Base-by-base conservation (phyloP, 2,329 filamentous ascomycete genomes). In the Arthrobotrys conoides region DNA sequence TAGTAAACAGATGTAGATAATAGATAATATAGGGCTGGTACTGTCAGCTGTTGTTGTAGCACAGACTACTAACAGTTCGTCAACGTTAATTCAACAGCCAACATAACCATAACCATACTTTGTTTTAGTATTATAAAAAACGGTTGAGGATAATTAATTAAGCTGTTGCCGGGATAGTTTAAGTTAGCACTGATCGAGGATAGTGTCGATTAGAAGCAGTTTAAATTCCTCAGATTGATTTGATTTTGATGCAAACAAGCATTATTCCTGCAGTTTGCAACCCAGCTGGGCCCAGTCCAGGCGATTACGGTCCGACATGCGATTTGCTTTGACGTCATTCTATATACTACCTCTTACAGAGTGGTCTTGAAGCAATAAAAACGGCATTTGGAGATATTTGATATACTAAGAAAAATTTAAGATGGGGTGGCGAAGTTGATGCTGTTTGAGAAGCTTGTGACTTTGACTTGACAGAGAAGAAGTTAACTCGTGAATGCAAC, bases 241-340 rank as follows among this genome's bases (percentile, higher is more conserved):
- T n/a, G n/a, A n/a, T n/a, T n/a, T 20, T 55, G 51, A 20, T 55
- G 51, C 48, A 24, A 24, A 22, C 53, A 57, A 38, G 5, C 53
- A 38, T 38, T 14, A 14, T 5, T 41, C 16, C 16, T 41, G 38
- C 33, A 36, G 33, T 3, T 36, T 36, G 33, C 33, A 36, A 36
- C 33, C 24, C n/a, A 8, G 44, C 8, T n/a, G 27, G 49, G 65
- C 27, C 22, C 69, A 8, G 44, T 10, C 44, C 49, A 61, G 65
- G 59, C 59, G 55, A 38, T 59, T 59, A 38, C 70, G 70, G 70
- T 67, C 70, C 70, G 70, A 73, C 41, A 67, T 66, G 70, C 61
- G 61, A 73, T 66, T 46, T 41, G 24, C 61, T 67, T 73, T 73
- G 70, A 73, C 70, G 70, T 73, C 70, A 73, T 73, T n/a, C n/a